Percentiles rank a stretch among this genome's conserved stretches.
phyloP scores from a whole-genome alignment of 2,329 filamentous ascomycete species.

The Colletotrichum tabaci region DNA sequence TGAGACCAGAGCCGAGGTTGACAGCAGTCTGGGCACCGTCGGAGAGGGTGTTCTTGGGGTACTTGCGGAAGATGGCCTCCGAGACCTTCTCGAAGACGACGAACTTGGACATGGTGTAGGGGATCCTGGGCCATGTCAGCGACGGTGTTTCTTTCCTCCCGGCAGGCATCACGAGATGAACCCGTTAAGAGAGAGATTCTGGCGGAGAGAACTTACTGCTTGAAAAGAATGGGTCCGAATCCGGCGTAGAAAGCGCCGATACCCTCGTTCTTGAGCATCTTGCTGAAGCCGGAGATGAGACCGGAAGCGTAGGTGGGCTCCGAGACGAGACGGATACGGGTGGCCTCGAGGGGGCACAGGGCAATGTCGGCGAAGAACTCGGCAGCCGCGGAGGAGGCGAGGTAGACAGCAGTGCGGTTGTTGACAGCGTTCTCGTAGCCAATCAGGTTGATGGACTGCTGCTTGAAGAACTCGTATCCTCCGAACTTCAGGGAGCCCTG shows the following conservation, averaged over 20 bases:
- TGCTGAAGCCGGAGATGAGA: constrained; percentile 83
- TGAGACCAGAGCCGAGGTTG: constrained; percentile 76
- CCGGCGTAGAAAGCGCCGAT: constrained; percentile 90
- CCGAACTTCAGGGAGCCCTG: constrained; percentile 95
- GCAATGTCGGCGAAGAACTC: constrained; percentile 84
- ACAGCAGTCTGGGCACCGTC: constrained; percentile 80
- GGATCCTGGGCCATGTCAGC: constrained; percentile 70
- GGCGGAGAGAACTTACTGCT: constrained; percentile 72
- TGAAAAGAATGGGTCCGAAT: constrained; percentile 89
- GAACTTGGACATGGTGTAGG: constrained; percentile 97
- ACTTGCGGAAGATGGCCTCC: constrained; percentile 77
- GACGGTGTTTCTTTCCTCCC: no score
- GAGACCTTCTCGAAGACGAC: constrained; percentile 92
- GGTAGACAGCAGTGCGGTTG: constrained; percentile 87
- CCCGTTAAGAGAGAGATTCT: no score
- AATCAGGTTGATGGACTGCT: constrained; percentile 85
- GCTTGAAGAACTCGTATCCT: constrained; percentile 97
- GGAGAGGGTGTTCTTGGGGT: constrained; percentile 81
- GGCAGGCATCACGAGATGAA: neutral
- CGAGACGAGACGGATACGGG: constrained; percentile 93
- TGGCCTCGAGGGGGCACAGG: constrained; percentile 92
- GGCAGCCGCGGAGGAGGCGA: constrained; percentile 76
- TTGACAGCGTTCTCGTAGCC: constrained; percentile 83
- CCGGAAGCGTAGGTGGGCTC: constrained; percentile 88
- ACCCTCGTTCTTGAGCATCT: constrained; percentile 88